Percentiles rank a stretch among this genome's conserved stretches.
Evolutionary conservation across 257 asterid genomes (phyloP).

Genomic region (Scutellaria galericulata): DNA sequence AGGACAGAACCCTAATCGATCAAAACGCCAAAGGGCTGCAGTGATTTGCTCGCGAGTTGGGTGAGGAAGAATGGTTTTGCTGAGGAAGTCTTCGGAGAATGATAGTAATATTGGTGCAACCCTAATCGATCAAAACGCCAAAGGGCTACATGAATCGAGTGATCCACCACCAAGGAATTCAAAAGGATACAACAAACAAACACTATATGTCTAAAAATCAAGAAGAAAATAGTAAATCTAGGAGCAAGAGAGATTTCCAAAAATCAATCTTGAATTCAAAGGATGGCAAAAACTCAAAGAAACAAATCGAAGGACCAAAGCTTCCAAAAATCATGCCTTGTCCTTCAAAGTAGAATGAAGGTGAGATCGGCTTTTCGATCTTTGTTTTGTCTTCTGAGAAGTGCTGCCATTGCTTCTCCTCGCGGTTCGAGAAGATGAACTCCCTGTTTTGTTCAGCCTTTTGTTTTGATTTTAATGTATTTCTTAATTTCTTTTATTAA

Average conservation of each 20-base stretch:
- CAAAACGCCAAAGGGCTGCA: too few species aligned
- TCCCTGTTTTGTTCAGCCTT: constrained; percentile 26
- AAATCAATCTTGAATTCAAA: constrained; percentile 4
- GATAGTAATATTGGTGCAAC: too few species aligned
- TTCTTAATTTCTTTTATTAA: too few species aligned
- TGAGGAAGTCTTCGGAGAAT: too few species aligned
- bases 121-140: too few species aligned
- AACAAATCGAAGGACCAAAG: constrained; percentile 8
- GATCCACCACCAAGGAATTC: constrained; percentile 16
- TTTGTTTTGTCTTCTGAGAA: constrained; percentile 51
- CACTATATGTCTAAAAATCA: neutral
- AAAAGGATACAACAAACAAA: neutral
- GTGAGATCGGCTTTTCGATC: constrained; percentile 46
- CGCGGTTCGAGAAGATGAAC: constrained; percentile 38
- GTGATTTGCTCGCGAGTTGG: too few species aligned
- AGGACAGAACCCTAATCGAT: too few species aligned
- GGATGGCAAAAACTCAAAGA: neutral
- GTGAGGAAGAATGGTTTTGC: too few species aligned
- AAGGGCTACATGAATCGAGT: too few species aligned
- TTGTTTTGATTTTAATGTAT: too few species aligned
- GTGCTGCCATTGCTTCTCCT: constrained; percentile 46
- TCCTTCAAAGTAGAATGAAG: constrained; percentile 30
- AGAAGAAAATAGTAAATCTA: neutral
- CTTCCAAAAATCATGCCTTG: constrained; percentile 32
- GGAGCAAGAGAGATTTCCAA: constrained; percentile 14